phyloP scores from a whole-genome alignment of 441 rosid genomes.

The Theobroma grandiflorum region DNA sequence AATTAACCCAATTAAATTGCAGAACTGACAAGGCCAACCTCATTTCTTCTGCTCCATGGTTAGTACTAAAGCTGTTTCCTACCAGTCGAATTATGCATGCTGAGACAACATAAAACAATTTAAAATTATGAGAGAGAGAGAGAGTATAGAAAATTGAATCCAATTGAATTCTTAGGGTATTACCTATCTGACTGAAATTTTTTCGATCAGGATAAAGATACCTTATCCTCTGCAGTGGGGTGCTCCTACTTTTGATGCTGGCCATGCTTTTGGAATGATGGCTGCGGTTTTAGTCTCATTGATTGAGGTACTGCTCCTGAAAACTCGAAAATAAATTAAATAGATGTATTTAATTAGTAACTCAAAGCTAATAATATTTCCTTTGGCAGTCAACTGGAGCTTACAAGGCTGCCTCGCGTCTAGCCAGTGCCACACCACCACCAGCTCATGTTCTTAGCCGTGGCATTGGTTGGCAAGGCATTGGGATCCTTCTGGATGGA shows the following conservation, averaged over 20 bases:
- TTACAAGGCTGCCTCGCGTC: conserved; percentile 95
- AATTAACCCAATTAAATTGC: conserved; percentile 81
- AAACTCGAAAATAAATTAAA: conserved; percentile 16
- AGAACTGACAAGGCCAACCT: conserved; percentile 97
- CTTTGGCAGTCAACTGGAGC: conserved; percentile 90
- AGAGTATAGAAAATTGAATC: background rate
- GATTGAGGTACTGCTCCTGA: conserved; percentile 69
- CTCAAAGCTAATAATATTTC: conserved; percentile 24
- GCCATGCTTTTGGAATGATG: conserved; percentile 99
- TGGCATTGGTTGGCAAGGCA: conserved; percentile 99
- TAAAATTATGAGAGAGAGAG: conserved; percentile 6
- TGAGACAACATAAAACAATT: background rate
- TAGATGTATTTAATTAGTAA: conserved; percentile 16
- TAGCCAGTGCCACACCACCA: conserved; percentile 99
- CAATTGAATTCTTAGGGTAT: background rate
- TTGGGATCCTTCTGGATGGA: conserved; percentile 89
- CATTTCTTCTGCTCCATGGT: conserved; percentile 99
- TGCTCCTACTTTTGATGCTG: conserved; percentile 98
- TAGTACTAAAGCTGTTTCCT: conserved; percentile 33
- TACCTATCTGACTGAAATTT: conserved; percentile 8
- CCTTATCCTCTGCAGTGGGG: conserved; percentile 99
- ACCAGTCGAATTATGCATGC: background rate
- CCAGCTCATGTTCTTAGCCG: conserved; percentile 99
- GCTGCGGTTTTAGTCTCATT: conserved; percentile 94
- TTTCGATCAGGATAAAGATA: conserved; percentile 78